Base-by-base conservation (phyloP, 2,329 filamentous ascomycete genomes). In the Cladorrhinum sp. region DNA sequence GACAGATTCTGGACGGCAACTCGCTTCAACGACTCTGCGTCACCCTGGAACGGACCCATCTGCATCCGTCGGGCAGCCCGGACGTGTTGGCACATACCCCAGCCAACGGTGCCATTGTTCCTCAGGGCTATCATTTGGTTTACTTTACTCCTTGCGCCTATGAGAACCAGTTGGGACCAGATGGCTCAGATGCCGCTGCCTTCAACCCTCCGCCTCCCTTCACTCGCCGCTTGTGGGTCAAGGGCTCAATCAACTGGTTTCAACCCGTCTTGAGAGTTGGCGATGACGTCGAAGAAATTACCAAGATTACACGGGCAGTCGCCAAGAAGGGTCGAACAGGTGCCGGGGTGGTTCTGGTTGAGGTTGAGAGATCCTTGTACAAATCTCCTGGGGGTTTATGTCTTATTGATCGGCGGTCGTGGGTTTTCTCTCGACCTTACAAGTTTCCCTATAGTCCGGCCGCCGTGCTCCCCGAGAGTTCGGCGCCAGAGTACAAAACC, bases 211-310 rank as follows among this genome's bases (percentile, higher is more conserved):
- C 82, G 0, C 63, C 73, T 2, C 85, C 85, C 0, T 89, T 87
- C 60, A 86, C 84, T 1, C 73, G 86, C 28, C 77, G 86, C 12
- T 88, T 89, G 86, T 89, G 86, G 86, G 86, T 86, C 0, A 86
- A 86, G 1, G 86, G 86, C 0, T 75, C 77, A 59, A 82, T 88
- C 72, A 69, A 71, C 14, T 87, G 84, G 83, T 68, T 53, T n/a
- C 26, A 66, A 20, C 20, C 59, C 46, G 64, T 70, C 18, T 69
- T 88, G 61, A 74, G 76, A 1, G 79, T 87, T 1, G 85, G 84
- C 1, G 81, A 86, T 63, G 72, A 77, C 20, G 82, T 82, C 1
- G 79, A 76, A 36, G 86, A 89, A 72, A 79, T 73, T 23, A 88
- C 86, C 1, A 77, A 71, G 57, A 74, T 88, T 10, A 57, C 86